A percentile compares a stretch with the other conserved stretches of the same genome.
These are phyloP conservation scores for Saccharomycopsis malanga DNA, from an alignment of 805 yeast species.

Conservation along the genomic window DNA sequence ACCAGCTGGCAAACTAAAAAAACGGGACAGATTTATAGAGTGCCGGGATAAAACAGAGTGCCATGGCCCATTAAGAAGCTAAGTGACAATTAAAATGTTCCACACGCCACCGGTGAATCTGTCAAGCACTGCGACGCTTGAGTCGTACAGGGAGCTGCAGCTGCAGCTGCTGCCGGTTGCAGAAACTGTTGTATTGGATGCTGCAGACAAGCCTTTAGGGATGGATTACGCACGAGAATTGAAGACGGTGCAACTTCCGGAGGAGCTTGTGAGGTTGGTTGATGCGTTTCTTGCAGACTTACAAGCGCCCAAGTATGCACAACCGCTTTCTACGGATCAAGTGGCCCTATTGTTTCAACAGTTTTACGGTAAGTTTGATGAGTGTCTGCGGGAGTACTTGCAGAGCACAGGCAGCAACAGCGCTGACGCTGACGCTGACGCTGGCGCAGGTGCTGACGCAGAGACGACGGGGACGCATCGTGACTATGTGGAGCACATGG, in stretches of 20 bases:
- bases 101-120: slow-evolving; percentile 21
- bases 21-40: too few relatives aligned
- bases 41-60: too few relatives aligned
- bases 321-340: slow-evolving; percentile 21
- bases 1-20: too few relatives aligned
- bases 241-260: slow-evolving; percentile 9
- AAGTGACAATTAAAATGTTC: slow-evolving; percentile 13
- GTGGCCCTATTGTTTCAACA: slow-evolving; percentile 18
- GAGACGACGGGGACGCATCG: slow-evolving; percentile 2
- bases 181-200: too few relatives aligned
- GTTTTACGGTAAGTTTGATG: slow-evolving; percentile 18
- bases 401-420: neutral
- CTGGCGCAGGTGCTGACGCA: neutral
- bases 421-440: neutral
- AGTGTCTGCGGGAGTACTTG: neutral
- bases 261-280: slow-evolving; percentile 1
- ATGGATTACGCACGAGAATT: slow-evolving; percentile 11
- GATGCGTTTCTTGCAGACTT: slow-evolving; percentile 18
- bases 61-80: too few relatives aligned
- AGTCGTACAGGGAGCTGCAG: slow-evolving; percentile 9
- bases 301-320: slow-evolving; percentile 21
- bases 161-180: too few relatives aligned
- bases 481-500: slow-evolving; percentile 16
- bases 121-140: slow-evolving; percentile 13
- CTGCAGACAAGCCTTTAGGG: neutral